These are phyloP conservation scores for Fusarium compactum DNA, from an alignment of 2,329 filamentous ascomycete genomes.

Conservation along the genomic window DNA sequence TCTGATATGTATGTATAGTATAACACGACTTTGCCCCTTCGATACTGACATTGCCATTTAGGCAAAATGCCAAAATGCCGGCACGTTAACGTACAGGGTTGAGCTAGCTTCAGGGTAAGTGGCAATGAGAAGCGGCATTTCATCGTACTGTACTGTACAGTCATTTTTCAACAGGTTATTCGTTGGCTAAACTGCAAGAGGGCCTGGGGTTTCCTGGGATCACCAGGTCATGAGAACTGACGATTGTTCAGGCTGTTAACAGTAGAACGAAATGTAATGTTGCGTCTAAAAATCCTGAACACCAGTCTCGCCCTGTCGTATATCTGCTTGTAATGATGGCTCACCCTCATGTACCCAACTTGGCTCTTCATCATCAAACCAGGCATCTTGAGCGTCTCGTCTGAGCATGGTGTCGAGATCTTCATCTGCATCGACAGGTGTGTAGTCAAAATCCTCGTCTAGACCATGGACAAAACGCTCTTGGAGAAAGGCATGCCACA, in stretches of 20 bases:
- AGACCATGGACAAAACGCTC: slow-evolving; percentile 79
- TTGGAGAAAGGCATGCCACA: slow-evolving; percentile 80
- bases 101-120: slow-evolving; percentile 25
- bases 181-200: slow-evolving; percentile 31
- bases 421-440: slow-evolving; percentile 75
- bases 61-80: slow-evolving; percentile 22
- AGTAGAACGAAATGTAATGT: background rate
- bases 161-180: slow-evolving; percentile 22
- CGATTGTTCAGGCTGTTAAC: background rate
- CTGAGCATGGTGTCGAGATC: slow-evolving; percentile 74
- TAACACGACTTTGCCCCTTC: background rate
- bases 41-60: slow-evolving; percentile 14
- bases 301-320: slow-evolving; percentile 71
- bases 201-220: background rate
- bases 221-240: background rate
- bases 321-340: slow-evolving; percentile 13
- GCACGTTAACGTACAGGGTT: background rate
- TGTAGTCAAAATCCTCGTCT: slow-evolving; percentile 85
- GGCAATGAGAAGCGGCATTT: slow-evolving; percentile 1
- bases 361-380: slow-evolving; percentile 84
- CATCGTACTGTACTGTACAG: background rate
- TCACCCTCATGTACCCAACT: slow-evolving; percentile 67
- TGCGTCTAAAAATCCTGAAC: slow-evolving; percentile 74
- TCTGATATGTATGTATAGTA: background rate
- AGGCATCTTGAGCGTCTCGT: slow-evolving; percentile 76